phyloP scores from a whole-genome alignment of 2,329 filamentous ascomycete species.

The Pseudogymnoascus destructans region DNA sequence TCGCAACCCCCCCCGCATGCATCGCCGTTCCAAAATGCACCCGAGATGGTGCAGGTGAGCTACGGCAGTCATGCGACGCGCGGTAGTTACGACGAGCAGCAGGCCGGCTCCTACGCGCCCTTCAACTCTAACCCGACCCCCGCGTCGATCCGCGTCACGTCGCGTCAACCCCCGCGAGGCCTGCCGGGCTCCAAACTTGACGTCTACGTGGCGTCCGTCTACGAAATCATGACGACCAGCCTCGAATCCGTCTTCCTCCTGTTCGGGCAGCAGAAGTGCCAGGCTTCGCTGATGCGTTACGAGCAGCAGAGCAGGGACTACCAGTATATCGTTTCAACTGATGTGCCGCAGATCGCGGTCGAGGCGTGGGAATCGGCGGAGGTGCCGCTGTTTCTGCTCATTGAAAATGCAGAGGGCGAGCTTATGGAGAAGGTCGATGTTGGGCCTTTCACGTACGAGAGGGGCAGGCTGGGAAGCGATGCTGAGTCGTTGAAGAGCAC shows the following conservation, averaged over 20 bases:
- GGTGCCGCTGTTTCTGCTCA: conserved; percentile 45
- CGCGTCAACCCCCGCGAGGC: conserved; percentile 58
- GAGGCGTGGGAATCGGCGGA: conserved; percentile 42
- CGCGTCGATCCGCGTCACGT: conserved; percentile 40
- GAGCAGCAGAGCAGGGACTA: conserved; percentile 46
- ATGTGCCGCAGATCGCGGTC: conserved; percentile 53
- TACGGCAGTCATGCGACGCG: conserved; percentile 35
- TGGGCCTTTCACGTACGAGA: conserved; percentile 47
- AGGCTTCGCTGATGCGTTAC: conserved; percentile 50
- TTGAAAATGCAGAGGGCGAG: conserved; percentile 43
- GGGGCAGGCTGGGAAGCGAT: not conserved
- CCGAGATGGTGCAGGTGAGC: conserved; percentile 22
- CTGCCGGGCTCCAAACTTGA: conserved; percentile 55
- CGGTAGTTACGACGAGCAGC: conserved; percentile 42
- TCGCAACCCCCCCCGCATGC: conserved; percentile 29
- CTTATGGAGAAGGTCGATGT: conserved; percentile 39
- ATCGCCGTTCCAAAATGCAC: conserved; percentile 20
- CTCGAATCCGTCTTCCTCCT: conserved; percentile 49
- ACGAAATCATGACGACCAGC: conserved; percentile 54
- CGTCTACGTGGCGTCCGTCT: conserved; percentile 61
- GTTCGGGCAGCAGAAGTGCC: conserved; percentile 67
- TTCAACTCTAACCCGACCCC: conserved; percentile 45
- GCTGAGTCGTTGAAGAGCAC: conserved; percentile 36
- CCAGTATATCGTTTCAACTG: conserved; percentile 58
- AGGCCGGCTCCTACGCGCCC: conserved; percentile 54